Evolutionary conservation across 208 protist species (phyloP), one percentile per base, ranked within the genome.

Genomic region (Acanthamoeba triangularis): DNA sequence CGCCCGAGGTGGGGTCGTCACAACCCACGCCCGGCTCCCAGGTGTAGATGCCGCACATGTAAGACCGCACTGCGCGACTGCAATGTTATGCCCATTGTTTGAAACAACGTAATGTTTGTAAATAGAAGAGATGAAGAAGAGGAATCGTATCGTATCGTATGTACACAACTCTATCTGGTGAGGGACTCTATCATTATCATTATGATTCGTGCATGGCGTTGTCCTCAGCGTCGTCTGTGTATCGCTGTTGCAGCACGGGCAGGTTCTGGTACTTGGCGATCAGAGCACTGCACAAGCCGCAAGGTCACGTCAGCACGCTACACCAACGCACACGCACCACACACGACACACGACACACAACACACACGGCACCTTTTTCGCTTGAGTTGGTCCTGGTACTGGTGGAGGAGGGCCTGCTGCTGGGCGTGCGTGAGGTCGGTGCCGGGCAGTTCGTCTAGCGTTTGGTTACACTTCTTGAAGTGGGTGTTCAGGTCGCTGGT

Each of bases 371-470:
- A 87, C 78, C 78, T 87, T 59, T 87, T 87, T 87, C 78, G 78
- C 78, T 87, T 52, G 78, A 87, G 78, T 30, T 87, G 78, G 44
- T 87, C 78, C n/a, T 87, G 78, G 30, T 87, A 87, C 44, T 87
- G 78, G 30, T 23, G 37, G 16, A 87, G 78, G 49, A 87, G 78
- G 23, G 78, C 78, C 78, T 87, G 78, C 78, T 87, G 78, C 78
- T 87, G 78, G 6, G 44, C 49, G 25, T 87, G 78, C n/a, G 78
- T 87, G 78, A 87, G 78, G 25, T 87, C 78, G 18, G 78, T 87
- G 25, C 78, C 78, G 37, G 78, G 78, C 47, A 87, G 47, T 37
- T 87, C 78, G 44, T 87, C 78, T 47, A 87, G 78, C 78, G 78
- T 87, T 11, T 59, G 35, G 78, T 87, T 37, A 16, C 78, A 87